Base-by-base conservation (phyloP, 1,284 basidiomycete species). In the Ganoderma multipileum region DNA sequence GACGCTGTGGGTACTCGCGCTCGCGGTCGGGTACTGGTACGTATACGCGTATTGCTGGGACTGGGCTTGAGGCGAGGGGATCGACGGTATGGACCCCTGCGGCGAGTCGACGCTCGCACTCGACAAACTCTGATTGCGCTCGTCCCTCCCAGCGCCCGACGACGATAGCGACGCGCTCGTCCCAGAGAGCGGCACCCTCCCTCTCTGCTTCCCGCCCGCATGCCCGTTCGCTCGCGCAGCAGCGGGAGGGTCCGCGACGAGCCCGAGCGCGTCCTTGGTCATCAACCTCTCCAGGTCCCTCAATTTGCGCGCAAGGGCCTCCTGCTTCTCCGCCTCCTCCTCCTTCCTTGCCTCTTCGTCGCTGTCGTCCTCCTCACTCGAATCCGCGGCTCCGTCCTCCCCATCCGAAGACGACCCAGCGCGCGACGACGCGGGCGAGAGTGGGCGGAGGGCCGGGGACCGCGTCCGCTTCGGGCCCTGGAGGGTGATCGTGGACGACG, bases 41-140 rank as follows among this genome's bases (percentile, higher is more conserved):
- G 61, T 38, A 47, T 52, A 61, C 28, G 60, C 26, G 44, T 68
- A 60, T 12, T 61, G 64, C 8, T 65, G 59, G 8, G 62, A 83
- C 83, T 47, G 86, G 82, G 86, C 76, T 11, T 88, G 83, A 18
- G 90, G 87, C 0, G 92, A 94, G 0, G 92, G 89, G 36, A 94
- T 93, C 18, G 91, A 91, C 0, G 91, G 91, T 47, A 93, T 91
- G 0, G 92, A 94, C 12, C 88, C 89, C 64, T 87, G 90, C 2
- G 89, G 89, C 33, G 92, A 94, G 71, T 87, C 87, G 14, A 87
- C 82, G 69, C 87, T 87, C 14, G 87, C 81, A 75, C 88, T 91
- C 2, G 91, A 93, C 14, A 92, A 82, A 72, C 91, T 91, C 68
- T 91, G 90, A 33, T 76, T 74, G 20, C 75, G 76, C 44, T 75